Evolutionary conservation across 208 protist genomes (phyloP), one percentile per base, ranked within the genome.

Genomic region (Zelonia costaricensis): DNA sequence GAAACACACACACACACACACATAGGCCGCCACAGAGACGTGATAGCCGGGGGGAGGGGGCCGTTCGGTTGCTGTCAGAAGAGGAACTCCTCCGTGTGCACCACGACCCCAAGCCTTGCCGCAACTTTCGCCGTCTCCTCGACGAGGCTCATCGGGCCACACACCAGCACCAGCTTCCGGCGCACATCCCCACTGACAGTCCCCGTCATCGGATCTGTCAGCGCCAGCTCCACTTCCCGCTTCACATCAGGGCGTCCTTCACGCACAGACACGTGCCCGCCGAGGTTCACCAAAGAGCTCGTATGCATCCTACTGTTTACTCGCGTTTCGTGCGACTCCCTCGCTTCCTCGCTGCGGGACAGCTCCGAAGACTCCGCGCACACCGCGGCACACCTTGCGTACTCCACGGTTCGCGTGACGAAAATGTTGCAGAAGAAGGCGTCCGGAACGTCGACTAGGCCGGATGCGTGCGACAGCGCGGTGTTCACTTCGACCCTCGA

Each of bases 161-260:
- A 78, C 2, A 67, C 70, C 40, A 83, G 74, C 20, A 83, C 57
- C 30, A 83, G 69, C 23, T 60, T 62, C 13, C 36, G 31, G 23
- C 31, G 22, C 13, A 68, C 43, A 23, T 78, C 63, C 6, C 58
- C 43, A 15, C 44, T 23, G 16, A 27, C 55, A 8, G 46, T 3
- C 27, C 16, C 27, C 38, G 42, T 44, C 10, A 18, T 35, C 4
- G 36, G 23, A 15, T 59, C 28, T 25, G 8, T 16, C 4, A 60
- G 15, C 27, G 56, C n/a, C 2, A 3, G 3, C 5, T 22, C 13
- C 15, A 82, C 55, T 44, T 70, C 64, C 12, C 16, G 13, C 9
- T 0, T 12, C 33, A 70, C 13, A 51, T 74, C 51, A 3, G 67
- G 44, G 23, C 59, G 63, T 35, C 56, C 64, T 36, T 46, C 53